phyloP scores from a whole-genome alignment of 2,329 filamentous ascomycete species.

The Escovopsis sp. region DNA sequence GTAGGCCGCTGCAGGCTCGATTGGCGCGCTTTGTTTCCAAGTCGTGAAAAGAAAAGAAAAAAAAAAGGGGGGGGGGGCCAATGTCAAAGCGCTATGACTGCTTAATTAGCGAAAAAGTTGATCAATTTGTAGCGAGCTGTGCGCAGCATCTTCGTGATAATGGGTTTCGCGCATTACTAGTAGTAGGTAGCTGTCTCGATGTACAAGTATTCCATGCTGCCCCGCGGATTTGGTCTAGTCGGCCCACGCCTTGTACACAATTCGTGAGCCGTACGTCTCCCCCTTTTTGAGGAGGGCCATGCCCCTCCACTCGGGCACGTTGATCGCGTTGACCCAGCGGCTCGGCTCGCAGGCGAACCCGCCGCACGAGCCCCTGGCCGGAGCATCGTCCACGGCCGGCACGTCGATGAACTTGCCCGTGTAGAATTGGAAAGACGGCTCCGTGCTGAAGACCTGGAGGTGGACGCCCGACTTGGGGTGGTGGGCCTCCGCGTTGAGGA shows the following conservation, averaged over 20 bases:
- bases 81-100: too few species aligned
- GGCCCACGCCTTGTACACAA: conserved; percentile 77
- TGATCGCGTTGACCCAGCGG: conserved; percentile 78
- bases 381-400: conserved; percentile 45
- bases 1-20: conserved; percentile 11
- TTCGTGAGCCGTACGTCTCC: conserved; percentile 64
- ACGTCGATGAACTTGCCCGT: conserved; percentile 77
- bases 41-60: too few species aligned
- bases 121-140: too few species aligned
- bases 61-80: too few species aligned
- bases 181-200: too few species aligned
- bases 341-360: conserved; percentile 90
- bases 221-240: conserved; percentile 24
- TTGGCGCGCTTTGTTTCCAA: neutral
- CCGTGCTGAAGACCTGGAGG: conserved; percentile 77
- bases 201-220: neutral
- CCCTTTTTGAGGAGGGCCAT: conserved; percentile 77
- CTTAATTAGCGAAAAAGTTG: too few species aligned
- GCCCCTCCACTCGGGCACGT: conserved; percentile 62
- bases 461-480: conserved; percentile 64
- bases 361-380: conserved; percentile 50
- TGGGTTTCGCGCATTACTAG: too few species aligned
- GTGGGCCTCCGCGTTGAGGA: conserved; percentile 53
- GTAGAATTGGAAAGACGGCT: conserved; percentile 96
- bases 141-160: too few species aligned